These are phyloP conservation scores for Karstenula rhodostoma DNA, from an alignment of 2,329 filamentous ascomycete species.

Conservation along the genomic window DNA sequence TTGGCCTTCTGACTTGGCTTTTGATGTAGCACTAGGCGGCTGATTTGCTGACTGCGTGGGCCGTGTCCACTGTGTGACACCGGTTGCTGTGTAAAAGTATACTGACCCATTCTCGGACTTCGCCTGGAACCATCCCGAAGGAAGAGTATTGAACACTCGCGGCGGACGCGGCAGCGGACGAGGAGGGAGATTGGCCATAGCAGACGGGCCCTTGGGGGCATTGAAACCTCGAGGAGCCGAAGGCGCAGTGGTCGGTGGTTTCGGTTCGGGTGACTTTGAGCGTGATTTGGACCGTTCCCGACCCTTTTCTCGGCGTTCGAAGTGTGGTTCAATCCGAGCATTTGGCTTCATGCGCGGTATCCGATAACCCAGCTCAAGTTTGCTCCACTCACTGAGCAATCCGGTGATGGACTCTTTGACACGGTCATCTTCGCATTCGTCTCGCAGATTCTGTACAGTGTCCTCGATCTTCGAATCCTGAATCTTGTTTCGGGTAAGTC, in stretches of 20 bases:
- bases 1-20: conserved; percentile 75
- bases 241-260: conserved; percentile 43
- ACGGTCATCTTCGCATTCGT: conserved; percentile 71
- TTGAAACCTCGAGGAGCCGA: conserved; percentile 60
- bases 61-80: conserved; percentile 81
- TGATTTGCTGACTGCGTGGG: conserved; percentile 72
- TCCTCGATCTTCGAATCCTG: conserved; percentile 93
- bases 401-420: conserved; percentile 75
- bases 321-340: conserved; percentile 61
- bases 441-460: conserved; percentile 73
- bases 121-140: conserved; percentile 85
- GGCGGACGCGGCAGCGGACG: conserved; percentile 60
- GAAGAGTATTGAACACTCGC: conserved; percentile 67
- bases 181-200: conserved; percentile 61
- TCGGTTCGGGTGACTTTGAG: conserved; percentile 57
- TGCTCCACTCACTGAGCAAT: conserved; percentile 85
- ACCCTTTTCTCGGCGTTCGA: conserved; percentile 63
- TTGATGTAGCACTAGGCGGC: conserved; percentile 67
- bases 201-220: conserved; percentile 63
- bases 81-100: conserved; percentile 83
- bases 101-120: conserved; percentile 71
- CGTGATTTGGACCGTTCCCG: conserved; percentile 59
- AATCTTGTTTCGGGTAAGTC: conserved; percentile 95
- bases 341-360: conserved; percentile 83
- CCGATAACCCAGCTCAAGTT: conserved; percentile 87